Evolutionary conservation across 345 rosid species (phyloP), one percentile per base, ranked within the genome.

Genomic region (Leavenworthia alabamica): DNA sequence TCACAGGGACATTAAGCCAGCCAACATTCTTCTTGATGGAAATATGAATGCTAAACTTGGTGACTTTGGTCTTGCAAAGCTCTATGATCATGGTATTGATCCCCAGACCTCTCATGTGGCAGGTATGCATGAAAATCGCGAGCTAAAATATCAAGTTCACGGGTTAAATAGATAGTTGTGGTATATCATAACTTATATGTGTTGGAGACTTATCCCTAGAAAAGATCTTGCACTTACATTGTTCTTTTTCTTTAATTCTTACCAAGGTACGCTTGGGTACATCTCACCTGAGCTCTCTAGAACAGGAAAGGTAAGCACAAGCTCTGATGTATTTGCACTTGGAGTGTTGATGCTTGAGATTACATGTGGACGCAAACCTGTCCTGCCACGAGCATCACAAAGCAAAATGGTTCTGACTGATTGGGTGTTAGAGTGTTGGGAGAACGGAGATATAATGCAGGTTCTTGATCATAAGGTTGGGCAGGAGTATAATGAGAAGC

Each of bases 41-140:
- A 83, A 41, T 15, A 78, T 85, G 86, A 83, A 80, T 0, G 86
- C 79, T 0, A 64, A 84, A 17, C 68, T 89, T n/a, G 89, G 92
- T 4, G 97, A 89, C 27, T 89, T 89, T 14, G 90, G 95, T 17
- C 88, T 84, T 0, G 92, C 92, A 0, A 81, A 92, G 73, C 56
- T 86, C 2, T 77, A 17, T 0, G 86, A 86, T 62, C 95, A 81
- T 1, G 92, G 86, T 0, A 65, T 57, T 44, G 48, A 60, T 28
- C 78, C 81, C 1, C 85, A 83, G 44, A 83, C 86, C 3, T 84
- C 95, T 0, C 73, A 63, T 26, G 67, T 89, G 3, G 57, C 71
- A 46, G 71, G 71, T 54, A n/a, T n/a, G n/a, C n/a, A n/a, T n/a
- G n/a, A n/a, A n/a, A n/a, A n/a, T n/a, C n/a, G n/a, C n/a, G n/a